These are phyloP conservation scores for Nepenthes alata DNA, from an alignment of 179 eudicot genomes.

Conservation along the genomic window DNA sequence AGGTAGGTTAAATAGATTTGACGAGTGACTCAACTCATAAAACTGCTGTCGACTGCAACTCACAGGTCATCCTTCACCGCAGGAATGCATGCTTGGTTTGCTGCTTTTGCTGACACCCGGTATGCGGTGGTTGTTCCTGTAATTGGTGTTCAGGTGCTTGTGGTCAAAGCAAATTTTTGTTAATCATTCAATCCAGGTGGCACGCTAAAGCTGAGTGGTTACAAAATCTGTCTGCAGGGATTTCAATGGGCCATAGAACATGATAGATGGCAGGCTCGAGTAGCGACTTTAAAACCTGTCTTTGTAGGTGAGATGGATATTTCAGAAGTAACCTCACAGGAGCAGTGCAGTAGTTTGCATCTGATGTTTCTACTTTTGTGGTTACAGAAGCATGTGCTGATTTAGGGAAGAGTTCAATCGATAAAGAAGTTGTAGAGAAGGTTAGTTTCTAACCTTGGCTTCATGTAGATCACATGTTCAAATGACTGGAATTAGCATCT, in stretches of 20 bases:
- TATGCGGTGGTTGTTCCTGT: constrained; percentile 79
- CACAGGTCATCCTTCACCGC: constrained; percentile 7
- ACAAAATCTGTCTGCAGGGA: constrained; percentile 35
- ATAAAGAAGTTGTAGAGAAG: constrained; percentile 89
- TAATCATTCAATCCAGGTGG: neutral
- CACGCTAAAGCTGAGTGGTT: neutral
- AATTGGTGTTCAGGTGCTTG: constrained; percentile 87
- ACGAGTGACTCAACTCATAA: neutral
- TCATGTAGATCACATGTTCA: too few relatives aligned
- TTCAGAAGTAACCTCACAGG: neutral
- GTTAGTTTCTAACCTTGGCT: constrained; percentile 23
- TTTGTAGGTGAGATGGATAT: constrained; percentile 59
- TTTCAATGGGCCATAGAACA: constrained; percentile 92
- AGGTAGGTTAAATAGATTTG: constrained; percentile 34
- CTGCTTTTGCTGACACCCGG: constrained; percentile 74
- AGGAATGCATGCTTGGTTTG: constrained; percentile 99
- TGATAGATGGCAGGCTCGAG: constrained; percentile 83
- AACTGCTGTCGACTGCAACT: constrained; percentile 3
- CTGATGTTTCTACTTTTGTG: constrained; percentile 8
- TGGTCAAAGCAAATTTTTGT: constrained; percentile 5
- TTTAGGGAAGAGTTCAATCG: constrained; percentile 54
- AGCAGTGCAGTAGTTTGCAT: constrained; percentile 1
- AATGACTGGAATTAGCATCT: too few relatives aligned
- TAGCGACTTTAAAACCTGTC: constrained; percentile 71
- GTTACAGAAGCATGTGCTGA: constrained; percentile 69